Evolutionary conservation across 139 green algal genomes (phyloP).

Genomic region (Chlorella sp.): DNA sequence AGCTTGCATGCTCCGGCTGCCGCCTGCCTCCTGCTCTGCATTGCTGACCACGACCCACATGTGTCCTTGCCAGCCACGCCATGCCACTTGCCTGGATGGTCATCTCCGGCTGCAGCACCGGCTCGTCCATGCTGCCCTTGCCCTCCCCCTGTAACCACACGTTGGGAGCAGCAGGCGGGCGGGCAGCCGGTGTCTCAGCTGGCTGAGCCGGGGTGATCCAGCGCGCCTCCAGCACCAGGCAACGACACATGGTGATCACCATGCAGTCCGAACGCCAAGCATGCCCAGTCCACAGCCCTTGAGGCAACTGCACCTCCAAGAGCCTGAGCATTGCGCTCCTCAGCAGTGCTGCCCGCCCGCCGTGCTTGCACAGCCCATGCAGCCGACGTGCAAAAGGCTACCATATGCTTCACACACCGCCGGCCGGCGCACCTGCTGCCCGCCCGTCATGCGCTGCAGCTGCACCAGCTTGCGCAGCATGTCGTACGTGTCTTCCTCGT

Average conservation of each 20-base stretch:
- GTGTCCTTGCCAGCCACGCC: no score
- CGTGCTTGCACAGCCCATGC: background rate
- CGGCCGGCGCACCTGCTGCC: background rate
- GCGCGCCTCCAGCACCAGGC: no score
- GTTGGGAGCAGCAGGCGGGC: no score
- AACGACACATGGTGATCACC: background rate
- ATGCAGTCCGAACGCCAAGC: no score
- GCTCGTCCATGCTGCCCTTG: background rate
- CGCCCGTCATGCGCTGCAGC: constrained; percentile 37
- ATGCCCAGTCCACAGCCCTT: no score
- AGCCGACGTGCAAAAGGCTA: background rate
- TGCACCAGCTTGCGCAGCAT: constrained; percentile 48
- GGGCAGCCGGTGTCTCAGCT: no score
- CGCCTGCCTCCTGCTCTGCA: no score
- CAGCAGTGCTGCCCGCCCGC: background rate
- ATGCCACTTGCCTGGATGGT: background rate
- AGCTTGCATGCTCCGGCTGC: no score
- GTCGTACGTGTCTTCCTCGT: constrained; percentile 37
- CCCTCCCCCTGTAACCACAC: background rate
- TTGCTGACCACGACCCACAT: no score
- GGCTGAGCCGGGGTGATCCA: no score
- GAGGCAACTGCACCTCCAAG: no score
- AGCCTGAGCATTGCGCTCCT: no score
- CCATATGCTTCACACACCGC: background rate
- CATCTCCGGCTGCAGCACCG: constrained; percentile 6